Evolutionary conservation across 495 filamentous ascomycete species (phyloP), one percentile per base, ranked within the genome.

Genomic region (Xylaria grammica): DNA sequence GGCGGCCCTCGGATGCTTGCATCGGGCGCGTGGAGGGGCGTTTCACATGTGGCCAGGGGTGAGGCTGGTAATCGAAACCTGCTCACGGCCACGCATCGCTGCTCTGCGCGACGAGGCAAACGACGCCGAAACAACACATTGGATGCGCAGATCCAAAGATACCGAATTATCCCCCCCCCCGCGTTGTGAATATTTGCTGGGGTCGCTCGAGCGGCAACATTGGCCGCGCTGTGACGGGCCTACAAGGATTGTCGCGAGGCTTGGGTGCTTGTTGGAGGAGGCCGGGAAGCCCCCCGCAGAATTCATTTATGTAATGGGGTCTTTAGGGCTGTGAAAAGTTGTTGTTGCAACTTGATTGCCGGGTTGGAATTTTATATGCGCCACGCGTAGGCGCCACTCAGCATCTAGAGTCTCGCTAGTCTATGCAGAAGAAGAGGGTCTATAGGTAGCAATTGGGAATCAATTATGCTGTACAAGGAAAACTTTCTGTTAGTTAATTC

Each of bases 1-100:
- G 34, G 40, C 20, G 30, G 19, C 11, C n/a, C 20, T 20, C 38
- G 6, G 11, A n/a, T 13, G 5, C 20, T 56, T 36, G 34, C 53
- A 42, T 42, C 15, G 17, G 36, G 32, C 24, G 22, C 24, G 30
- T 29, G 0, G 9, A 54, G 11, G 51, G 19, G n/a, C 8, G 51
- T 54, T 54, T 54, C 51, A 54, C n/a, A 54, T 34, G 6, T 19
- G 3, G 19, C 51, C 51, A 17, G 30, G 51, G 51, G 17, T 53
- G 50, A 4, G n/a, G 2, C 7, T 20, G 27, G 29, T 20, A 3
- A 19, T 34, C 13, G 29, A 53, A 29, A 15, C 50, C 8, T 53
- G 29, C 29, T 34, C 5, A 3, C 3, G 30, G 51, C 5, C 7
- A 54, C 36, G n/a, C 30, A 13, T 22, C 51, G 29, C 17, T 9